Evolutionary conservation across 768 basidiomycete genomes (phyloP), one percentile per base, ranked within the genome.

Genomic region (Xerocomus potaroensis): DNA sequence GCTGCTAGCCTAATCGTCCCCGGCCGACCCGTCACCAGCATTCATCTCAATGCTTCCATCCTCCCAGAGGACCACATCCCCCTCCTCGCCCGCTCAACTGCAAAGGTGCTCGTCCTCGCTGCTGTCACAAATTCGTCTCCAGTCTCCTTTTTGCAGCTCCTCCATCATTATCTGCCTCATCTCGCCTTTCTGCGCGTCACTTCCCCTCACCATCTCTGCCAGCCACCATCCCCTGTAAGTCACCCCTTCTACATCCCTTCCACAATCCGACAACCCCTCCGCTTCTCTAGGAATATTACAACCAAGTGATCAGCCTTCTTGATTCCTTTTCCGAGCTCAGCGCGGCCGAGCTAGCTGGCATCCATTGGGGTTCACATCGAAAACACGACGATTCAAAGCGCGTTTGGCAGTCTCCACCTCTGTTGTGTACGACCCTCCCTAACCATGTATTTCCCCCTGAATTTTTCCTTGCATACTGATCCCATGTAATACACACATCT

Each of bases 321-420:
- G 70, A 74, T n/a, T 73, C 74, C 8, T 75, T 89, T 51, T 68
- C 77, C n/a, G 67, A 77, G 45, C 74, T 89, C 29, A 69, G 75
- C 51, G 76, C 78, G 37, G 87, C 87, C 57, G 87, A 88, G 60
- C 76, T 89, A 23, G 82, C 77, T 38, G 87, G 87, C 27, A 79
- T 88, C 67, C 83, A 83, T 53, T 89, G 86, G 84, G 73, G 76
- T 39, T 80, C 79, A 5, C 72, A 74, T n/a, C 71, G 66, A 37
- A 70, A 66, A 53, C 72, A 72, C 53, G 60, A 67, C 39, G 69
- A 74, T 26, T 61, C 70, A 31, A 74, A 71, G 50, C 69, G 70
- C 24, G 66, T 74, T 6, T 82, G 80, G 81, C 75, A 76, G 61
- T 77, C 78, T 1, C 70, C 74, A 36, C 70, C 79, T 15, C 65